A percentile compares a stretch with the other conserved stretches of the same genome.
These are phyloP conservation scores for Spiraea crenata DNA, from an alignment of 331 rosid species.

Conservation along the genomic window DNA sequence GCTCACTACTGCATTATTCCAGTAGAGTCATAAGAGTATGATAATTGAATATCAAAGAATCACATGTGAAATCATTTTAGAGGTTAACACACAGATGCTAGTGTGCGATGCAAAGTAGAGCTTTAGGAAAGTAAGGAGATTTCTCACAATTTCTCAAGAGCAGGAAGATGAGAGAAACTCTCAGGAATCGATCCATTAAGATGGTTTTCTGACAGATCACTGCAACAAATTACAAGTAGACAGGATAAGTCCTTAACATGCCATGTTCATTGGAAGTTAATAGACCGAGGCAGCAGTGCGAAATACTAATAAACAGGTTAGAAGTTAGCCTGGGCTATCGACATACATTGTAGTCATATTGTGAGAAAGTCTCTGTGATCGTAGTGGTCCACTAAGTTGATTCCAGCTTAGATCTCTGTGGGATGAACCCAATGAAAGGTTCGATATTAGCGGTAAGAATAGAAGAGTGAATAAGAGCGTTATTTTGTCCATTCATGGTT, in stretches of 20 bases:
- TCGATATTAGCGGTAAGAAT: slow-evolving; percentile 11
- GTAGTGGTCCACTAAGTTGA: slow-evolving; percentile 52
- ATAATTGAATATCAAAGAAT: slow-evolving; percentile 9
- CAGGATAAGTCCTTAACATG: background rate
- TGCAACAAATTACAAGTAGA: slow-evolving; percentile 36
- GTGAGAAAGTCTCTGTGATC: slow-evolving; percentile 44
- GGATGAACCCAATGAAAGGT: slow-evolving; percentile 26
- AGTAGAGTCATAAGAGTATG: slow-evolving; percentile 8
- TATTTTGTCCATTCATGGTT: background rate
- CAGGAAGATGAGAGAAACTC: slow-evolving; percentile 50
- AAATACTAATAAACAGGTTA: slow-evolving; percentile 4
- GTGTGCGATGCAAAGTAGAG: background rate
- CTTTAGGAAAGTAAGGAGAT: background rate
- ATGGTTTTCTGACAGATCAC: slow-evolving; percentile 59
- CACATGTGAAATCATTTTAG: background rate
- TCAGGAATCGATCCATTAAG: slow-evolving; percentile 65
- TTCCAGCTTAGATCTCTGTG: slow-evolving; percentile 85
- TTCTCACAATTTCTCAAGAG: slow-evolving; percentile 71
- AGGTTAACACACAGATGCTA: background rate
- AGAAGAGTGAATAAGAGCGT: slow-evolving; percentile 8
- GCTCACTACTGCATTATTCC: background rate
- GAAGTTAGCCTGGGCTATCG: slow-evolving; percentile 8
- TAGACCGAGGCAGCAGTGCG: slow-evolving; percentile 1
- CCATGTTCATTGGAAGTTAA: background rate
- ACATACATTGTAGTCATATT: slow-evolving; percentile 74